Evolutionary conservation across 2,329 filamentous ascomycete species (phyloP), one percentile per base, ranked within the genome.

Genomic region (Fusarium nurragi): DNA sequence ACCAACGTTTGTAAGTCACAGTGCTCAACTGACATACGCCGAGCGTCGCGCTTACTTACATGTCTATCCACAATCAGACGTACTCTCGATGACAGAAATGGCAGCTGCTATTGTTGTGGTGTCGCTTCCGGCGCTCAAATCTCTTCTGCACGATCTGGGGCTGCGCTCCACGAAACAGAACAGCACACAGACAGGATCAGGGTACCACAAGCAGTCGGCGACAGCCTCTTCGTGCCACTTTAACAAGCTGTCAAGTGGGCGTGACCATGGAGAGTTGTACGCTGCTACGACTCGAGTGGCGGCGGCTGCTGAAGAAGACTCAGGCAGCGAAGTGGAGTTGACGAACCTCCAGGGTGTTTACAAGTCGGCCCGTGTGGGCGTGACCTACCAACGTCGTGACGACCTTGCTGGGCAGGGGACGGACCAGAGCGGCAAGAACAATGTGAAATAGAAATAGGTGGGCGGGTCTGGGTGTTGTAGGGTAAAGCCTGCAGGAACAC

Each of bases 1-100:
- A 69, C 67, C n/a, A 69, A 69, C 22, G 67, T 69, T 34, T 69
- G 66, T 69, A 30, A 44, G 67, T 63, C 16, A 19, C 40, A n/a
- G 4, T 8, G 10, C 16, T 12, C 11, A 5, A 5, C 16, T 3
- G 6, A n/a, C 5, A 10, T 16, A 11, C 12, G 4, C 2, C 4
- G n/a, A 18, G 16, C 10, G 7, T 12, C 6, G 16, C 18, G 43
- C 4, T 37, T 3, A 28, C 39, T 23, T 5, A 41, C 5, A 21
- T 1, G 2, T 7, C 12, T 13, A 6, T 9, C 6, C 16, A 11
- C 16, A 34, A 34, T 9, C 8, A 68, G 67, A 69, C 14, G 67
- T 69, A 2, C 18, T 69, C 0, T 69, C 66, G 2, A 69, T 69
- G 67, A 61, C 64, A 4, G 67, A 69, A 22, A 38, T 69, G 30